These are phyloP conservation scores for Parachaetomium inaequale DNA, from an alignment of 495 filamentous ascomycete species.

Conservation along the genomic window DNA sequence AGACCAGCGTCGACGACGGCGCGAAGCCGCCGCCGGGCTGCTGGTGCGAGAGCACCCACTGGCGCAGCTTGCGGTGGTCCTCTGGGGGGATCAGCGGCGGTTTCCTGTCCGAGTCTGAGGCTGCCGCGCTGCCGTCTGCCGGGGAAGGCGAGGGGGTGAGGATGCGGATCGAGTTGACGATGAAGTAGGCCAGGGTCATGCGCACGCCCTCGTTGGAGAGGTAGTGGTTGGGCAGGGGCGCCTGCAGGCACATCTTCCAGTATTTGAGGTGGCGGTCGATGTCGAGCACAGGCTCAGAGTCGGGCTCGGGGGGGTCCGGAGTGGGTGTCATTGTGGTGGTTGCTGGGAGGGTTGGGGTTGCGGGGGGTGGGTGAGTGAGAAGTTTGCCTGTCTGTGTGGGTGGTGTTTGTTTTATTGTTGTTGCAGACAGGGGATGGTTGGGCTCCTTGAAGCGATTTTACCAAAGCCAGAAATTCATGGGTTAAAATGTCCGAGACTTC, in stretches of 20 bases:
- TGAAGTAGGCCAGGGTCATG: conserved; percentile 85
- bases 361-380: too few relatives aligned
- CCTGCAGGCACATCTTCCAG: conserved; percentile 85
- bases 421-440: too few relatives aligned
- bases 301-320: neutral
- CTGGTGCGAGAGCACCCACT: conserved; percentile 63
- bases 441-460: too few relatives aligned
- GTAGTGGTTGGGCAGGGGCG: conserved; percentile 75
- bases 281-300: conserved; percentile 51
- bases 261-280: conserved; percentile 78
- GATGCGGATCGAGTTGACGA: conserved; percentile 47
- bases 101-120: conserved; percentile 14
- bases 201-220: conserved; percentile 84
- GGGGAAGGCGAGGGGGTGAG: conserved; percentile 38
- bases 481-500: neutral
- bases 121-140: conserved; percentile 1
- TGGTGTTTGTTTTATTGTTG: too few relatives aligned
- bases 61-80: conserved; percentile 35
- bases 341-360: too few relatives aligned
- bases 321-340: conserved; percentile 29
- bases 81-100: conserved; percentile 34
- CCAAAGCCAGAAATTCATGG: too few relatives aligned
- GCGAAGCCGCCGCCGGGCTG: conserved; percentile 79
- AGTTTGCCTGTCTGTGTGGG: too few relatives aligned
- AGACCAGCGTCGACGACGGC: conserved; percentile 59